Base-by-base conservation (phyloP, 495 filamentous ascomycete genomes). In the Xylaria curta region DNA sequence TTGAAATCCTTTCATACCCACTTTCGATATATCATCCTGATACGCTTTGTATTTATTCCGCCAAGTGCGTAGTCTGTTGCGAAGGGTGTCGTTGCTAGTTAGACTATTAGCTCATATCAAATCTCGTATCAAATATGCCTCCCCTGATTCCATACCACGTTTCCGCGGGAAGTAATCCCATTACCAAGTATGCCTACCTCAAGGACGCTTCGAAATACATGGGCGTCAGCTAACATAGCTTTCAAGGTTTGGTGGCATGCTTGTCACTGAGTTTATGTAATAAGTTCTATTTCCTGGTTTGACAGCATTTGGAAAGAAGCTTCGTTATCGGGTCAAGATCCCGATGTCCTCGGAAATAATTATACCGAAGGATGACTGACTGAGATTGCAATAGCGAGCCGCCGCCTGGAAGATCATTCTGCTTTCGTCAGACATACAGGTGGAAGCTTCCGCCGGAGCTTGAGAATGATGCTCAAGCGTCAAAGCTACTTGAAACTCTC, bases 321-420 rank as follows among this genome's bases (percentile, higher is more conserved):
- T 31, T 56, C 13, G 53, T 56, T 56, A 31, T 31, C 5, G 26
- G 26, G 26, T 4, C 12, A 56, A 31, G 53, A 24, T 28, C 26
- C 3, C 21, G 13, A 28, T 46, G 42, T 3, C 49, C 8, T 21
- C 24, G 5, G 12, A 54, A 54, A 54, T 15, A 2, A 9, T 28
- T 10, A 21, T 12, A 26, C 28, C 17, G 53, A 31, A 31, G 1
- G 53, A 56, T 56, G 28, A 31, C 53, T 56, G 13, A 56, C 26
- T 56, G 2, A 3, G 13, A 13, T 26, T 15, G 10, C 6, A 3
- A 4, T 56, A 56, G 53, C 24, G 67, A 69, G 46, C 67, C 56
- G 5, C 67, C 66, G 15, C 66, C 66, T 15, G 66, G 66, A 33
- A 19, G 66, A 21, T 68, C 26, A n/a, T 56, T 68, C 13, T 40